Conservation (phyloP, 2,329 filamentous ascomycete species). For the Colletotrichum sp. region DNA sequence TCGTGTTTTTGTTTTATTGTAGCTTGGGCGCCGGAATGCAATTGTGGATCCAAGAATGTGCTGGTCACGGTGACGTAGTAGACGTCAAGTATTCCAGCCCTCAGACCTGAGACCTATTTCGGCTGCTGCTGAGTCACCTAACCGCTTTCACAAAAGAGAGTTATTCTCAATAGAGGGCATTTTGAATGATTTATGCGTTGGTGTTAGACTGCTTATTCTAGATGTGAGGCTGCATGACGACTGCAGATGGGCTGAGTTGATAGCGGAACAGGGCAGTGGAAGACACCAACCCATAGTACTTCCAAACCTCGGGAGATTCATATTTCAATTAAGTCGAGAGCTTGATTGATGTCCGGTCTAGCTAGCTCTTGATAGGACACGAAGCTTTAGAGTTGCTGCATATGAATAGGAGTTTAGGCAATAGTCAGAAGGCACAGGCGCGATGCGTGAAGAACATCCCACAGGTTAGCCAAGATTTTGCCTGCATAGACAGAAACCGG, state of each 20-base stretch:
- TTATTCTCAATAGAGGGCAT: fast-evolving
- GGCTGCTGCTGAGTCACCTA: not conserved
- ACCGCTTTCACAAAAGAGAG: not conserved
- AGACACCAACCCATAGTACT: not conserved
- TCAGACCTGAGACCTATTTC: not conserved
- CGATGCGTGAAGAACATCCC: not conserved
- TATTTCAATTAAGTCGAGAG: not conserved
- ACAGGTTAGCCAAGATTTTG: not conserved
- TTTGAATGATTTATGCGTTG: not conserved
- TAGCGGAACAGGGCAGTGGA: fast-evolving
- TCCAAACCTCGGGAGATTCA: not conserved
- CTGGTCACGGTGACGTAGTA: not conserved
- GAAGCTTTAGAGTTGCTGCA: not conserved
- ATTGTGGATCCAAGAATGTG: not conserved
- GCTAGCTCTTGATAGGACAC: not conserved
- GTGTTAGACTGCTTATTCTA: not conserved
- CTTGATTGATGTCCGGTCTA: not conserved
- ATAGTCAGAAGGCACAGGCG: not conserved
- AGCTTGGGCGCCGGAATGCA: not conserved
- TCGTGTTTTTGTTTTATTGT: not conserved
- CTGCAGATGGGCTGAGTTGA: not conserved
- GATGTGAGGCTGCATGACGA: not conserved
- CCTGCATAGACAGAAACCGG: not conserved
- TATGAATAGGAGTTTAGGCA: not conserved
- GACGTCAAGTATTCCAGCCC: not conserved